These are phyloP conservation scores for Corylus americana DNA, from an alignment of 306 rosid species.

Conservation along the genomic window DNA sequence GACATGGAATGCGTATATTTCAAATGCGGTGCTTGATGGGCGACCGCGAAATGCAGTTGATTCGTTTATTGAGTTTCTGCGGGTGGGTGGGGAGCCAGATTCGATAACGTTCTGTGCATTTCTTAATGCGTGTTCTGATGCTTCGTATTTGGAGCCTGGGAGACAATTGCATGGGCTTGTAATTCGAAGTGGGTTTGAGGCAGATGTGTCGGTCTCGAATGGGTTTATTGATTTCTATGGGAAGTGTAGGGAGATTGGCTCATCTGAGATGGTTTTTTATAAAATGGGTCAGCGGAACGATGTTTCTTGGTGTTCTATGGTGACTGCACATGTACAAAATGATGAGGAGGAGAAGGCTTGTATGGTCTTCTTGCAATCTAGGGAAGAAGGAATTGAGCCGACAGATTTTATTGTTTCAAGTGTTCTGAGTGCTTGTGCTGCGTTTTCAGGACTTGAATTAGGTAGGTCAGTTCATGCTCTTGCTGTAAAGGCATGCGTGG, in stretches of 20 bases:
- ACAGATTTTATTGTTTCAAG: constrained; percentile 80
- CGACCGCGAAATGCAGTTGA: constrained; percentile 40
- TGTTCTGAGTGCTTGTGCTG: constrained; percentile 78
- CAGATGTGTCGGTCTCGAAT: constrained; percentile 59
- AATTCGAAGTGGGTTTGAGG: constrained; percentile 46
- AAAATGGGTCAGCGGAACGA: constrained; percentile 47
- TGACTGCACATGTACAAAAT: constrained; percentile 65
- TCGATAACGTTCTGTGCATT: constrained; percentile 69
- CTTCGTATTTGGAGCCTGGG: constrained; percentile 48
- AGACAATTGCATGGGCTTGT: constrained; percentile 66
- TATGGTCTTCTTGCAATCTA: constrained; percentile 50
- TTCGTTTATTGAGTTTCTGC: constrained; percentile 57
- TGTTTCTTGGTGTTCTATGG: constrained; percentile 84
- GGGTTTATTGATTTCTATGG: constrained; percentile 88
- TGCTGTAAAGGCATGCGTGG: constrained; percentile 67
- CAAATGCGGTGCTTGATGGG: constrained; percentile 68
- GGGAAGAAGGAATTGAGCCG: constrained; percentile 54
- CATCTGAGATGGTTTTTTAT: constrained; percentile 59
- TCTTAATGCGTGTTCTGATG: constrained; percentile 77
- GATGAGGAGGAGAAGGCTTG: constrained; percentile 80
- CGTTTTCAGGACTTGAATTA: constrained; percentile 67
- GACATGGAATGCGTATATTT: constrained; percentile 81
- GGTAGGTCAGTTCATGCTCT: constrained; percentile 80
- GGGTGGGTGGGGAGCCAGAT: constrained; percentile 59
- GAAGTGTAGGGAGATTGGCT: constrained; percentile 57